A percentile compares a stretch with the other conserved stretches of the same genome.
phyloP scores from a whole-genome alignment of 805 yeast genomes.

The Limtongia smithiae region DNA sequence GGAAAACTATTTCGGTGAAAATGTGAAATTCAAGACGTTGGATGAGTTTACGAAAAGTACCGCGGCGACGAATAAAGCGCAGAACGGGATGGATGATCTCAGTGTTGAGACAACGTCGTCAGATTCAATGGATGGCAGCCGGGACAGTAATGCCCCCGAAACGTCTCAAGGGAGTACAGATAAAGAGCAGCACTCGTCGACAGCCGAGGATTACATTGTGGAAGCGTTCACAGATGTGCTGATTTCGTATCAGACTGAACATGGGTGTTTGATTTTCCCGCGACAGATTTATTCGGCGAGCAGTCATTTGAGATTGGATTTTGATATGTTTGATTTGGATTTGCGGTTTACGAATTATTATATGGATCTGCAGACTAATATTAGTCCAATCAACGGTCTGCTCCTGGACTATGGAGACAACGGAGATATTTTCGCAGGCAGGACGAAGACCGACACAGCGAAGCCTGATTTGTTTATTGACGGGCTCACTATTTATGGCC shows the following conservation, averaged over 20 bases:
- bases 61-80: background rate
- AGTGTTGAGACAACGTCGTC: background rate
- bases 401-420: constrained; percentile 37
- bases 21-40: constrained; percentile 74
- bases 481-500: constrained; percentile 70
- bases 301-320: constrained; percentile 58
- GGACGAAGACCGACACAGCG: constrained; percentile 5
- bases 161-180: background rate
- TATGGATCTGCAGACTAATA: constrained; percentile 82
- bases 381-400: constrained; percentile 48
- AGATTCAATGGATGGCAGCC: background rate
- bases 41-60: constrained; percentile 62
- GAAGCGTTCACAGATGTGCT: constrained; percentile 50
- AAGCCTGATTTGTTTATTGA: constrained; percentile 52
- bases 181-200: background rate
- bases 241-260: constrained; percentile 63
- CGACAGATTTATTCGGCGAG: constrained; percentile 61
- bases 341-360: constrained; percentile 85
- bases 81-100: background rate
- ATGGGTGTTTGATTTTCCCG: constrained; percentile 73
- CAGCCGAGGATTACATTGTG: background rate
- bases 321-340: constrained; percentile 69
- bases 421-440: constrained; percentile 32
- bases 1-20: constrained; percentile 89
- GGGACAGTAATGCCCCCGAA: background rate